phyloP scores from a whole-genome alignment of 2,329 filamentous ascomycete species.

The Pseudopyricularia javanii region DNA sequence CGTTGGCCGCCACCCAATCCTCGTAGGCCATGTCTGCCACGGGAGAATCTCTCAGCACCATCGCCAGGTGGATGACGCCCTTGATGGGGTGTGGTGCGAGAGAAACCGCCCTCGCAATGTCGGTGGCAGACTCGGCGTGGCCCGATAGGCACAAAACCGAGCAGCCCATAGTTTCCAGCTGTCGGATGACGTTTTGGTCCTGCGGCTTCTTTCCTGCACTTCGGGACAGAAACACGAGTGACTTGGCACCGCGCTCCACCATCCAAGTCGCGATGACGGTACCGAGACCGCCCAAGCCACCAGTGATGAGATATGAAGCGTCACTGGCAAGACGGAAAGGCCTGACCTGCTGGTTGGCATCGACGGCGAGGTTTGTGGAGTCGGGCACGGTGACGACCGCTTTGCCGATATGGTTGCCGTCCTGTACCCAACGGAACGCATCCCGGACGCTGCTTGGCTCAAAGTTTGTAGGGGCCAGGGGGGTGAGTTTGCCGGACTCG shows the following conservation, averaged over 20 bases:
- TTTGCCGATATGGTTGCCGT: slow-evolving; percentile 26
- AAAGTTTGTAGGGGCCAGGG: not conserved
- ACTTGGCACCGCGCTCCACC: slow-evolving; percentile 16
- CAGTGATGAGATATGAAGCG: slow-evolving; percentile 10
- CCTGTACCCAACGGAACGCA: slow-evolving; percentile 23
- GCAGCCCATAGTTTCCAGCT: not conserved
- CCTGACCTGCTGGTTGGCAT: not conserved
- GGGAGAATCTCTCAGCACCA: slow-evolving; percentile 1
- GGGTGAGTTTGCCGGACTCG: not conserved
- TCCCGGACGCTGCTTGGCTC: slow-evolving; percentile 6
- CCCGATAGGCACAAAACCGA: slow-evolving; percentile 1
- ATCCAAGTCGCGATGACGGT: slow-evolving; percentile 10
- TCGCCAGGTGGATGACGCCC: not conserved
- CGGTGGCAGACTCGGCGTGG: not conserved
- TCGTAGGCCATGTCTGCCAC: slow-evolving; percentile 4
- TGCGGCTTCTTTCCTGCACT: slow-evolving; percentile 10
- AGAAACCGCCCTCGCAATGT: slow-evolving; percentile 5
- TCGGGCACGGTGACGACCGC: slow-evolving; percentile 1
- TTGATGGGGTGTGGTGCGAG: slow-evolving; percentile 8
- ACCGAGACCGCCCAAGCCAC: slow-evolving; percentile 11
- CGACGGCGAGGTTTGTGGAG: not conserved
- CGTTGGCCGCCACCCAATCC: slow-evolving; percentile 6
- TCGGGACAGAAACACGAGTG: slow-evolving; percentile 13
- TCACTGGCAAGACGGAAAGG: not conserved
- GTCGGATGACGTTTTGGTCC: not conserved